These are phyloP conservation scores for Podaxis carcinomalis DNA, from an alignment of 768 basidiomycete species.

Conservation along the genomic window DNA sequence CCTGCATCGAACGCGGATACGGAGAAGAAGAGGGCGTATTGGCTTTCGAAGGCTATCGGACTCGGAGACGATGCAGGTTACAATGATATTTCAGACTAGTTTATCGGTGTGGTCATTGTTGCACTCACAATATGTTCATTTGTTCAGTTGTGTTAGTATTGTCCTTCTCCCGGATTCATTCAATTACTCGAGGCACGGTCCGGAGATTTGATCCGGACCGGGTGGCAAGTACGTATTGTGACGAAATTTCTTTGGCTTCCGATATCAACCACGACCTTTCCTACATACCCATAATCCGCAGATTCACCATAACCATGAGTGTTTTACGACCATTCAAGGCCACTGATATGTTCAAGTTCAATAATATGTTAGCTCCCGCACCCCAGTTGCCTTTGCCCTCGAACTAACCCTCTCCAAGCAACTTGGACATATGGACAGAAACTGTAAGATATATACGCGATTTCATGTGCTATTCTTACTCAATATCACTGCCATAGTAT, in stretches of 20 bases:
- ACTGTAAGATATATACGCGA: constrained; percentile 53
- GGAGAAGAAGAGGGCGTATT: constrained; percentile 44
- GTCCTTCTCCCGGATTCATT: too few relatives aligned
- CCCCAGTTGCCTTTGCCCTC: neutral
- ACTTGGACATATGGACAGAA: constrained; percentile 96
- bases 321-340: constrained; percentile 82
- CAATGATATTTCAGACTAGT: neutral
- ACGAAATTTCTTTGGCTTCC: neutral
- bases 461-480: neutral
- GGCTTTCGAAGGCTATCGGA: constrained; percentile 50
- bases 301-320: constrained; percentile 55
- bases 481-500: constrained; percentile 46
- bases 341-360: constrained; percentile 89
- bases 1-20: constrained; percentile 10
- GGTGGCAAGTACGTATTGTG: neutral
- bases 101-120: neutral
- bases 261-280: neutral
- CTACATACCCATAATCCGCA: neutral
- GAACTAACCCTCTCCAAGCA: constrained; percentile 40
- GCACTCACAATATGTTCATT: neutral
- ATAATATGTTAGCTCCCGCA: constrained; percentile 64
- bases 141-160: too few relatives aligned
- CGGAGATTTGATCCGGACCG: constrained; percentile 2
- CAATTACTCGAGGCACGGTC: neutral
- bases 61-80: constrained; percentile 22